Conservation (phyloP, 148 eudicot genomes). For the Rhododendron henanense region DNA sequence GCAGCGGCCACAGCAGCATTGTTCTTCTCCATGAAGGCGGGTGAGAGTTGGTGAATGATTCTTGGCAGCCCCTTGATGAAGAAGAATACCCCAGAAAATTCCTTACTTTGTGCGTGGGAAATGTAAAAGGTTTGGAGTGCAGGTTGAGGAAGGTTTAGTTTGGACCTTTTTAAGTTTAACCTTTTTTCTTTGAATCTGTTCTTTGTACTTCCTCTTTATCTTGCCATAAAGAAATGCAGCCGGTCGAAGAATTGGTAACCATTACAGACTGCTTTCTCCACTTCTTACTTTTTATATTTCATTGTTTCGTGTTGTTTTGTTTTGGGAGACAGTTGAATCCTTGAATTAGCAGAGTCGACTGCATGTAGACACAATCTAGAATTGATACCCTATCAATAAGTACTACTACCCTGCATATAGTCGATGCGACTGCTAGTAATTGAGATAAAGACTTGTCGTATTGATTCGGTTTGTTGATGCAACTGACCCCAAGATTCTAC, state of each 20-base stretch:
- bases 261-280: not conserved
- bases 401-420: not conserved
- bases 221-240: not conserved
- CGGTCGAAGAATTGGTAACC: not conserved
- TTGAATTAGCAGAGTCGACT: not conserved
- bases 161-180: not conserved
- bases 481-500: not conserved
- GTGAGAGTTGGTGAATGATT: not conserved
- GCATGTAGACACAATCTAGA: not conserved
- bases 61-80: not conserved
- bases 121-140: constrained; percentile 2
- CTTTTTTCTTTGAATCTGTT: not conserved
- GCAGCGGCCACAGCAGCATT: not conserved
- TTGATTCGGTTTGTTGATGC: not conserved
- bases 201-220: not conserved
- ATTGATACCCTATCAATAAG: not conserved
- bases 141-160: not conserved
- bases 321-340: not conserved
- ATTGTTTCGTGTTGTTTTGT: not conserved
- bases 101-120: constrained; percentile 29
- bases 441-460: not conserved
- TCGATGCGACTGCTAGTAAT: not conserved
- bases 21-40: constrained; percentile 8
- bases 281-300: not conserved
- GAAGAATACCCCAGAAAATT: constrained; percentile 18